Base-by-base conservation (phyloP, 2,329 filamentous ascomycete genomes). In the Aaosphaeria arxii region DNA sequence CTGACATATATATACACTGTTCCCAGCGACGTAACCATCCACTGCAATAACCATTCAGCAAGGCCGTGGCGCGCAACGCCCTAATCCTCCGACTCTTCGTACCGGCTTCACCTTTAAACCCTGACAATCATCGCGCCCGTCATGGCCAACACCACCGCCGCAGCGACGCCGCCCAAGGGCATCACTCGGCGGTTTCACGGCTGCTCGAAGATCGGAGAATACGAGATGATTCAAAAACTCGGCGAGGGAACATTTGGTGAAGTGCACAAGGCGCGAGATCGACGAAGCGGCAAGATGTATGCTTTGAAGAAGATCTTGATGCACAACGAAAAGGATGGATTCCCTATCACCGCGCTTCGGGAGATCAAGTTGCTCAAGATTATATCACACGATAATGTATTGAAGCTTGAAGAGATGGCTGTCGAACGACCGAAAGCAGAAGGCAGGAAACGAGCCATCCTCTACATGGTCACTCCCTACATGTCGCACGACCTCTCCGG, bases 401-500 rank as follows among this genome's bases (percentile, higher is more conserved):
- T 99, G 49, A 84, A 82, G 52, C 77, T 99, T 35, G 89, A 94
- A 67, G 94, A 99, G 71, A 99, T 99, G 94, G 90, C 91, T 9
- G 88, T 99, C 33, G 94, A 99, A 70, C 78, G 82, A 48, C 81
- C 78, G 64, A 82, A 81, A 64, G 71, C 70, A 38, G 69, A 81
- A 75, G 73, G 78, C 70, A 63, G 73, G 59, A 77, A 77, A 59
- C 84, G 86, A 50, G 86, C 87, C 4, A 91, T 91, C 59, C 91
- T 99, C 78, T 97, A 97, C 74, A 99, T 99, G 94, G 92, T 95
- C 44, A 96, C 87, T 40, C 94, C 92, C 5, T 99, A 99, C 71
- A 96, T 97, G 91, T 91, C 97, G 61, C 94, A 99, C 73, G 94
- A 99, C 72, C 81, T 99, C n/a, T 95, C 92, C 6, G 94, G 94